Evolutionary conservation across 768 basidiomycete species (phyloP).

Genomic region (Tricholoma sp.): DNA sequence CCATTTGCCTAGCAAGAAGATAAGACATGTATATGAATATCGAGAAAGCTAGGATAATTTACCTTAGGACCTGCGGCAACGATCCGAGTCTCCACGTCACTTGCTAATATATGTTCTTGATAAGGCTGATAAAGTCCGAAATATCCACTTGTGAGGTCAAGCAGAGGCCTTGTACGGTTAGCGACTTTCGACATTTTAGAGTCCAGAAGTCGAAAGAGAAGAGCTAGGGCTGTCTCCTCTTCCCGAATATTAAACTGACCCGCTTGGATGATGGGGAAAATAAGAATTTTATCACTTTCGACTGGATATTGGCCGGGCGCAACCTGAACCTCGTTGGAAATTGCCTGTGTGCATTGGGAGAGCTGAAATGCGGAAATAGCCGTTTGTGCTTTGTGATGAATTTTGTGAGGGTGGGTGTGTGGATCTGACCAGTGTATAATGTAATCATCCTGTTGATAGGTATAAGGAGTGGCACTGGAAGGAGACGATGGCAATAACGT

Average conservation of each 20-base stretch:
- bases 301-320: conserved; percentile 9
- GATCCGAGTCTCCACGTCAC: conserved; percentile 59
- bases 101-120: conserved; percentile 61
- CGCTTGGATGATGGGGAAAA: conserved; percentile 85
- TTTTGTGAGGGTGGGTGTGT: conserved; percentile 61
- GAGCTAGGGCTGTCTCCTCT: conserved; percentile 62
- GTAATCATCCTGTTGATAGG: conserved; percentile 38
- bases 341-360: conserved; percentile 18
- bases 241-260: conserved; percentile 85
- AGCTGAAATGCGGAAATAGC: conserved; percentile 61
- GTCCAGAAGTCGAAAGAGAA: conserved; percentile 40
- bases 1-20: conserved; percentile 75
- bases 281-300: conserved; percentile 35
- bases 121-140: conserved; percentile 85
- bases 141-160: conserved; percentile 93
- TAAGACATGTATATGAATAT: neutral
- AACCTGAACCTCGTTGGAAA: neutral
- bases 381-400: conserved; percentile 53
- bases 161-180: conserved; percentile 33
- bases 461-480: conserved; percentile 17
- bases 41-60: conserved; percentile 10
- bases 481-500: conserved; percentile 28
- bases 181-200: conserved; percentile 9
- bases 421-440: conserved; percentile 64
- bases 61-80: conserved; percentile 88